These are phyloP conservation scores for Blumeriella jaapii DNA, from an alignment of 2,329 filamentous ascomycete genomes.

Conservation along the genomic window DNA sequence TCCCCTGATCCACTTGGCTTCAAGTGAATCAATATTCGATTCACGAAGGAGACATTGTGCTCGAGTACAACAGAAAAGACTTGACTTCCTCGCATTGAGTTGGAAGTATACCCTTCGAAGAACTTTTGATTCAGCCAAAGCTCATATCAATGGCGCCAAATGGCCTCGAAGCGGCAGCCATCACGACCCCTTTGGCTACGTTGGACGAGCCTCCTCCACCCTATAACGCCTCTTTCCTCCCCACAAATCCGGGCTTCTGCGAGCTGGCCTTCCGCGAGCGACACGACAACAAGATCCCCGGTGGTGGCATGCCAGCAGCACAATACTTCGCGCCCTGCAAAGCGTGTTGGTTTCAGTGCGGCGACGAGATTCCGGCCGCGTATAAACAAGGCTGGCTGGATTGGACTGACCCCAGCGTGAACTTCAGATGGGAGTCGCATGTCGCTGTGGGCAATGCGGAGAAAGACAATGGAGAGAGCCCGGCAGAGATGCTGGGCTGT, in stretches of 20 bases:
- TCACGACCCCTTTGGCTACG: background rate
- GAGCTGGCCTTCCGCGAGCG: conserved; percentile 17
- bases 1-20: too few relatives aligned
- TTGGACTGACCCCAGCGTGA: conserved; percentile 21
- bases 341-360: conserved; percentile 13
- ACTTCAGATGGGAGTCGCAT: conserved; percentile 22
- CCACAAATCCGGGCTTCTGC: conserved; percentile 21
- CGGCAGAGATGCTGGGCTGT: conserved; percentile 14
- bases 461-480: background rate
- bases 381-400: conserved; percentile 17
- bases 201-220: conserved; percentile 14
- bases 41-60: too few relatives aligned
- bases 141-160: conserved; percentile 4
- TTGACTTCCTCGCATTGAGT: too few relatives aligned
- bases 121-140: background rate
- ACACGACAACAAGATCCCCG: conserved; percentile 14
- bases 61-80: too few relatives aligned
- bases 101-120: too few relatives aligned
- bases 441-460: conserved; percentile 7
- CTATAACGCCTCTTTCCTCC: conserved; percentile 3
- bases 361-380: conserved; percentile 11
- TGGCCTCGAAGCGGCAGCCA: background rate
- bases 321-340: conserved; percentile 18
- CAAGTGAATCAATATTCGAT: too few relatives aligned
- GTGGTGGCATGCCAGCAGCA: conserved; percentile 15